phyloP scores from a whole-genome alignment of 192 early-diverging fungal species.

The Backusella morwellensis region DNA sequence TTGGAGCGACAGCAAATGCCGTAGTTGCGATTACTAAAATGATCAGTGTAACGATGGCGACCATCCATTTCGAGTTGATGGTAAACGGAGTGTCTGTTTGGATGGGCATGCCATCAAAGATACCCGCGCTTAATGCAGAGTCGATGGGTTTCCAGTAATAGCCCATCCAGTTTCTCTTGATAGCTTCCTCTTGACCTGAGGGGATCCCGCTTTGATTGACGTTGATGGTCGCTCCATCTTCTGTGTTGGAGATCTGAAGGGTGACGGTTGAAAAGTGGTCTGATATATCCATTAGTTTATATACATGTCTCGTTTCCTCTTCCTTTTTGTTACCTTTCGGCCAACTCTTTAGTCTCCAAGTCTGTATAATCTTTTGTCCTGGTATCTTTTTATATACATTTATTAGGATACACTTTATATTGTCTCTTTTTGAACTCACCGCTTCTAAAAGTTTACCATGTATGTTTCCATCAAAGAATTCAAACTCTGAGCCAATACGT shows the following conservation, averaged over 20 bases:
- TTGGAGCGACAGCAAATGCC: neutral
- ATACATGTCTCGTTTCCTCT: neutral
- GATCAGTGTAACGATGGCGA: neutral
- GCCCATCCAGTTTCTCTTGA: constrained; percentile 81
- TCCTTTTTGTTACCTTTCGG: constrained; percentile 13
- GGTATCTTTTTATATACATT: neutral
- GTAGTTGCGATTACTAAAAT: neutral
- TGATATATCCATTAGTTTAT: neutral
- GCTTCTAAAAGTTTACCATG: constrained; percentile 74
- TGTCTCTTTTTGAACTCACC: constrained; percentile 33
- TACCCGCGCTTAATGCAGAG: neutral
- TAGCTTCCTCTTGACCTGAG: constrained; percentile 83
- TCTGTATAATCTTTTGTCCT: constrained; percentile 1
- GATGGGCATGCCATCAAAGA: neutral
- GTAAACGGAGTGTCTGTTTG: neutral
- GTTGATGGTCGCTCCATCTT: constrained; percentile 64
- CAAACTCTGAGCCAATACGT: constrained; percentile 59
- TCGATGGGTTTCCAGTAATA: constrained; percentile 97
- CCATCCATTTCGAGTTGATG: neutral
- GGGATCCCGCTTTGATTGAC: constrained; percentile 85
- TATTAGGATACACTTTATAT: no score
- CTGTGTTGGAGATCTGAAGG: constrained; percentile 67
- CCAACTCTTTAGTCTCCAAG: neutral
- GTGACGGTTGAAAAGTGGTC: constrained; percentile 85
- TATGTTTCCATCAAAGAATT: constrained; percentile 88